A percentile compares a stretch with the other conserved stretches of the same genome.
These are phyloP conservation scores for Scheffersomyces quercinus DNA, from an alignment of 1,139 yeast species.

Conservation along the genomic window DNA sequence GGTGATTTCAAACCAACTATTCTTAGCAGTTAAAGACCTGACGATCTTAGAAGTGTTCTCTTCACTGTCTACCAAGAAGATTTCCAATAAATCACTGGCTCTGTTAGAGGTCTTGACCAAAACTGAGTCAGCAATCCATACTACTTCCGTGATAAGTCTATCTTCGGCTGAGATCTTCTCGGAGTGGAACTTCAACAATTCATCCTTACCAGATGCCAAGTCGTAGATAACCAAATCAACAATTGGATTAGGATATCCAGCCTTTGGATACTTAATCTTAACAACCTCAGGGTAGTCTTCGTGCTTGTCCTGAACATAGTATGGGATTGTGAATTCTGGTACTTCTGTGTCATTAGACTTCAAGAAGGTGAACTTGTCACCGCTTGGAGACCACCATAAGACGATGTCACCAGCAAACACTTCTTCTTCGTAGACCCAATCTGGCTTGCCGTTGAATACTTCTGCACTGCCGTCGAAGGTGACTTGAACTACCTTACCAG, in stretches of 20 bases:
- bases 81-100: conserved; percentile 44
- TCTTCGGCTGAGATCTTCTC: conserved; percentile 21
- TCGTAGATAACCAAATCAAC: conserved; percentile 42
- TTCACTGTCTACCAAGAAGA: conserved; percentile 37
- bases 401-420: conserved; percentile 52
- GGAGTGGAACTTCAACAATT: conserved; percentile 23
- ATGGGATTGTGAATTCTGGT: conserved; percentile 54
- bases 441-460: conserved; percentile 57
- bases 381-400: conserved; percentile 61
- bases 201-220: conserved; percentile 13
- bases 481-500: conserved; percentile 27
- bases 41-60: conserved; percentile 29
- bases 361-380: conserved; percentile 47
- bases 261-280: conserved; percentile 46
- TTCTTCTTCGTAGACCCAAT: conserved; percentile 67
- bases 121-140: conserved; percentile 39
- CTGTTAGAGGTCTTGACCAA: conserved; percentile 45
- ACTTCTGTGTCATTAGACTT: conserved; percentile 54
- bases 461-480: conserved; percentile 53
- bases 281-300: conserved; percentile 44
- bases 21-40: conserved; percentile 38
- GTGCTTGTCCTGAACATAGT: conserved; percentile 49
- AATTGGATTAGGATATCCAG: conserved; percentile 46
- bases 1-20: conserved; percentile 77
- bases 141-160: conserved; percentile 42